These are phyloP conservation scores for Solanum tarijense DNA, from an alignment of 257 asterid genomes.

Conservation along the genomic window DNA sequence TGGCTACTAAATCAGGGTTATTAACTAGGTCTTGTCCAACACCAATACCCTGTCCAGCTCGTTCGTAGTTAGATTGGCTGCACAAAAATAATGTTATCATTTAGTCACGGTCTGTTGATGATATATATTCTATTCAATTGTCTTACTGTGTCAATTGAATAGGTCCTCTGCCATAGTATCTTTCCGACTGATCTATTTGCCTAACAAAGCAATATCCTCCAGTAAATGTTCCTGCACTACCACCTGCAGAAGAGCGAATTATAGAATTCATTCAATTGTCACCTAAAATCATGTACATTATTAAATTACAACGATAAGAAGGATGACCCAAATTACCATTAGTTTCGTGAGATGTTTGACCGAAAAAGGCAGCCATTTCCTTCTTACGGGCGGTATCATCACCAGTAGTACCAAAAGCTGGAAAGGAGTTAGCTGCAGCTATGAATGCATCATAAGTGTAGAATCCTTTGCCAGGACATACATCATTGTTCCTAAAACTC, in stretches of 20 bases:
- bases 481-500: conserved; percentile 1
- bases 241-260: background rate
- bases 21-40: conserved; percentile 13
- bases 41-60: conserved; percentile 19
- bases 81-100: background rate
- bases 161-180: conserved; percentile 20
- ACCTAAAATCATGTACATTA: background rate
- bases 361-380: conserved; percentile 23
- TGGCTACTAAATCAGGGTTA: conserved; percentile 27
- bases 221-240: conserved; percentile 11
- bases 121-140: background rate
- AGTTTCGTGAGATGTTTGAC: conserved; percentile 27
- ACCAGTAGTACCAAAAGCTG: conserved; percentile 25
- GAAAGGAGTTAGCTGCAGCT: conserved; percentile 15
- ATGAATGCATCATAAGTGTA: conserved; percentile 23
- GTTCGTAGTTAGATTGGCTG: conserved; percentile 23
- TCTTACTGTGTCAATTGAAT: conserved; percentile 15
- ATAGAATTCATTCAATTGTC: background rate
- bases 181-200: background rate
- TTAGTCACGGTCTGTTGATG: background rate
- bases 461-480: conserved; percentile 15
- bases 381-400: conserved; percentile 8
- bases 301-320: too few relatives aligned
- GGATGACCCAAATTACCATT: conserved; percentile 1
- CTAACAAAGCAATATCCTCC: conserved; percentile 18